Base-by-base conservation (phyloP, 169 alveolate species). In the Plasmodium gaboni region DNA sequence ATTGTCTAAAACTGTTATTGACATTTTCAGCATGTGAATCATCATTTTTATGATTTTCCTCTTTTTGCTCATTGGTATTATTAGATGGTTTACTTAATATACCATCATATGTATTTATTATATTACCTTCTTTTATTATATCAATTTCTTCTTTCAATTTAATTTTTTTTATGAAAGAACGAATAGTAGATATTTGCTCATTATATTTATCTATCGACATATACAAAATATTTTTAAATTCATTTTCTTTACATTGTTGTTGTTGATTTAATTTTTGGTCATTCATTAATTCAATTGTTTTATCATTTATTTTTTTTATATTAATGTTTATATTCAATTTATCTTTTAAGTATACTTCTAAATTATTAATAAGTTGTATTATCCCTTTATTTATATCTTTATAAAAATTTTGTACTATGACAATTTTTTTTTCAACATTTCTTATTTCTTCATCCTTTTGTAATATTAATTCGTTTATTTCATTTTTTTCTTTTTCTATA, bases 371-470 rank as follows among this genome's bases (percentile, higher is more conserved):
- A 55, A 78, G 55, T 10, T 78, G 10, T 46, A 48, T 59, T 42
- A 78, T 15, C 50, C 78, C 48, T 7, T 15, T 22, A 78, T 78
- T 78, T 64, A 78, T 22, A n/a, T 65, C 89, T 12, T 51, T 4
- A 59, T 50, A 28, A 70, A n/a, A 78, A 38, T 46, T 2, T 65
- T 78, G 50, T 19, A 73, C 59, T 46, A 42, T 19, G 22, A 64
- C 78, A 64, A 78, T 78, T 78, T 78, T 78, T 78, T 78, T 28
- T 48, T 78, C 64, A 53, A 78, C 53, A 38, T 22, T 28, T 48
- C 17, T 13, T 46, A 78, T 78, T 65, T 78, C 63, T 59, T 78
- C 55, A 78, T 78, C 67, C 53, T 78, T 78, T 78, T 53, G 48
- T n/a, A 38, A 65, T 64, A 50, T n/a, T 24, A 78, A 12, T n/a